Conservation (phyloP, 1,139 yeast species). For the Nakaseomyces kungkrabaensis region DNA sequence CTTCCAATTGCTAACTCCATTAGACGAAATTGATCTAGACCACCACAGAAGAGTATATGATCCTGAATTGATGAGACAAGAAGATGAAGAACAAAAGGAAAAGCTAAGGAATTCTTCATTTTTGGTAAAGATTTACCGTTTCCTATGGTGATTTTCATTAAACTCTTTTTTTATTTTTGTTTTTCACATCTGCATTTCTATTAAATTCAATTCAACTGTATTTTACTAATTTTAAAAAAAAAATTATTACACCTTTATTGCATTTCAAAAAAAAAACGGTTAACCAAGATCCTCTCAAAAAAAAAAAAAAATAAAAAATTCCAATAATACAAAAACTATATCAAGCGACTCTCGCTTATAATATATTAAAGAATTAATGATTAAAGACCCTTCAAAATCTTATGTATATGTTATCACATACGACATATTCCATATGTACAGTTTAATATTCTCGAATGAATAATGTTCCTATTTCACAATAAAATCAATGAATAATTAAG, state of each 20-base stretch:
- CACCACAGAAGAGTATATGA: constrained; percentile 63
- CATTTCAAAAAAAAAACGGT: neutral
- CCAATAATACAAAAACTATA: too few relatives aligned
- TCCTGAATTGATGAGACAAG: constrained; percentile 56
- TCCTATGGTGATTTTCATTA: constrained; percentile 10
- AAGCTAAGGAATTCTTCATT: constrained; percentile 8
- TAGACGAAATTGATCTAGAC: constrained; percentile 48
- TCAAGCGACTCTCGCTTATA: neutral
- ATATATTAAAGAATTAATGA: neutral
- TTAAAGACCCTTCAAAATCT: neutral
- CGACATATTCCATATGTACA: too few relatives aligned
- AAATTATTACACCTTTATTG: neutral
- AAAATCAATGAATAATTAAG: too few relatives aligned
- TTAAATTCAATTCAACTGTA: too few relatives aligned
- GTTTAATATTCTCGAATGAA: neutral
- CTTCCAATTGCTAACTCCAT: constrained; percentile 39
- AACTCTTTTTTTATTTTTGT: neutral
- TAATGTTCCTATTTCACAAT: neutral
- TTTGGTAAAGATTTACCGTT: constrained; percentile 6
- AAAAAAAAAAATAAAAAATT: neutral
- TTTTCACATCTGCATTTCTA: neutral
- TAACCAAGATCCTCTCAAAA: neutral
- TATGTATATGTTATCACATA: neutral
- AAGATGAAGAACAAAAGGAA: constrained; percentile 36
- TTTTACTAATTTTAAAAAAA: too few relatives aligned